Base-by-base conservation (phyloP, 306 rosid genomes). In the Quercus agrifolia region DNA sequence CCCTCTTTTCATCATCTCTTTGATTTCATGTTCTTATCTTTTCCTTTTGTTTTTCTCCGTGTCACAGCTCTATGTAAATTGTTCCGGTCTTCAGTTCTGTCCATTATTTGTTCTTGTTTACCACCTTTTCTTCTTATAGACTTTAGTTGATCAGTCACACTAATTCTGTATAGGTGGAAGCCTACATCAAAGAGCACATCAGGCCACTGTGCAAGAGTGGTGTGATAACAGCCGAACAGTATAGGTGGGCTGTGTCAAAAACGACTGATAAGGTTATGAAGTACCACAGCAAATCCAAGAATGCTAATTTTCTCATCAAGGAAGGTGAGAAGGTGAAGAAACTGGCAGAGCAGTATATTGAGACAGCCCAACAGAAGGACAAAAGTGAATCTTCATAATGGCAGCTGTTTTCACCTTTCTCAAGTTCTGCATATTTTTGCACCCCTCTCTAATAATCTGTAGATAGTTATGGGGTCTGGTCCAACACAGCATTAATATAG, bases 271-370 rank as follows among this genome's bases (percentile, higher is more conserved):
- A 96, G 87, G 98, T 93, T 62, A 90, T 93, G 98, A 96, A 89
- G 80, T 90, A 91, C 87, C 99, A 96, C 73, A 77, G 73, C 79
- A 91, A 91, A 78, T 89, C 97, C 82, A 96, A 88, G 89, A 93
- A 88, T 73, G 98, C 99, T 56, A 89, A 85, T 85, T 96, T 96
- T 81, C 96, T 96, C 71, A 89, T 96, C 20, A 96, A 96, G 87
- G 99, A 96, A 84, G 99, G 98, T 7, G 98, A 96, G 83, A 96
- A 96, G 90, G 97, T 96, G 85, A 96, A 91, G 91, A 96, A 91
- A 84, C 99, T 96, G 5, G 97, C 98, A 0, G 96, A 88, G 89
- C 94, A 93, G 89, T 96, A 96, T 59, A 88, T 85, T 21, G 97
- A 96, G 88, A 62, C 99, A 52, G 91, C 93, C 75, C 97, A 85